These are phyloP conservation scores for Alternaria burnsii DNA, from an alignment of 2,329 filamentous ascomycete species.

Conservation along the genomic window DNA sequence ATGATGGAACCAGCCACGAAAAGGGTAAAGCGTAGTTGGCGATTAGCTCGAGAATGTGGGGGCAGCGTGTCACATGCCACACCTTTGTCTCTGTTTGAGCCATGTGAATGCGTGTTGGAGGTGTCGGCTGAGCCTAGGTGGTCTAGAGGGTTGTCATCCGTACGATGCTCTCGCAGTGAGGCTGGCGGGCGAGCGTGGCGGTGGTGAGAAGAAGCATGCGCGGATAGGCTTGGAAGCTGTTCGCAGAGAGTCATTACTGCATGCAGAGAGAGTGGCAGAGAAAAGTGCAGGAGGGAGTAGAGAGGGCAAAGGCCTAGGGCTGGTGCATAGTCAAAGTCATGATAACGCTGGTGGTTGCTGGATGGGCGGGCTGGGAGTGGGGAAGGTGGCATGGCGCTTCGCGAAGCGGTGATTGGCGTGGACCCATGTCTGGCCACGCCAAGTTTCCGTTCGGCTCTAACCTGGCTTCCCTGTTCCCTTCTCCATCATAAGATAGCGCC, in stretches of 20 bases:
- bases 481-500: constrained; percentile 13
- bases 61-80: constrained; percentile 33
- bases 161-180: constrained; percentile 19
- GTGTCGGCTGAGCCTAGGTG: constrained; percentile 23
- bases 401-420: constrained; percentile 16
- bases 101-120: constrained; percentile 21
- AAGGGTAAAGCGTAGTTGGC: constrained; percentile 14
- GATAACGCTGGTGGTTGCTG: constrained; percentile 12
- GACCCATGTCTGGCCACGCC: constrained; percentile 1
- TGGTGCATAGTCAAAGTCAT: background rate
- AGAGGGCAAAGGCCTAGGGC: background rate
- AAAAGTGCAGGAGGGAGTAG: background rate
- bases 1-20: constrained; percentile 11
- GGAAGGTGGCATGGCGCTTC: constrained; percentile 17
- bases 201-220: background rate
- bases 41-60: constrained; percentile 27
- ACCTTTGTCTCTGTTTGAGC: constrained; percentile 25
- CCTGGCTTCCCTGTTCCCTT: constrained; percentile 4
- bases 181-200: background rate
- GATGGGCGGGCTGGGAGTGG: constrained; percentile 18
- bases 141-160: constrained; percentile 33
- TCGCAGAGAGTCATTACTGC: background rate
- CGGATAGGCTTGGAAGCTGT: background rate
- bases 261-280: background rate
- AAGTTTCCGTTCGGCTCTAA: constrained; percentile 10